Evolutionary conservation across 345 rosid species (phyloP).

Genomic region (Eucalyptus tenuipes): DNA sequence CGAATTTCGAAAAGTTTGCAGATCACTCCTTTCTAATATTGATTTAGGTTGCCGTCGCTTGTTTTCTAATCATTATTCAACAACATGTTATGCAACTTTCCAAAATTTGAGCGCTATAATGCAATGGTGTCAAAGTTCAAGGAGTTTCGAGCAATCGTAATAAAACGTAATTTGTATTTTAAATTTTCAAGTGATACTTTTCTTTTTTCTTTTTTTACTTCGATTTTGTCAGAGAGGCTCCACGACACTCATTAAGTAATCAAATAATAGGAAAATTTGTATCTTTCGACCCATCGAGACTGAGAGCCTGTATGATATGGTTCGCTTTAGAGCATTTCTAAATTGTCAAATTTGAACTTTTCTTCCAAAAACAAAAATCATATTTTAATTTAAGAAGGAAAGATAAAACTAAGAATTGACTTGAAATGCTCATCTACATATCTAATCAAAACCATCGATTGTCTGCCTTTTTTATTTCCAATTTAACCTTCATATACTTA

Average conservation of each 20-base stretch:
- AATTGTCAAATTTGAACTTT: background rate
- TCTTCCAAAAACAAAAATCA: background rate
- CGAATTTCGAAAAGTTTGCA: background rate
- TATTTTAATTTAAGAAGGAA: background rate
- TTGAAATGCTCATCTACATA: background rate
- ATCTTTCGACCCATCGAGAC: background rate
- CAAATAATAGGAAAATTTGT: background rate
- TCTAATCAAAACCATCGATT: background rate
- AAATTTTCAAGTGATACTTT: background rate
- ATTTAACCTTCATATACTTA: background rate
- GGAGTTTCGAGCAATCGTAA: background rate
- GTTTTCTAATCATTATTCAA: too few relatives aligned
- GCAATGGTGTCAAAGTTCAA: background rate
- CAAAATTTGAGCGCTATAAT: background rate
- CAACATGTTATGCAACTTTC: background rate
- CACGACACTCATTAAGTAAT: background rate
- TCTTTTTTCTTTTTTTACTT: background rate
- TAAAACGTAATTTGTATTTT: background rate
- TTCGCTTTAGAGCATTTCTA: background rate
- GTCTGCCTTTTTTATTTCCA: background rate
- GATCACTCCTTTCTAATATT: background rate
- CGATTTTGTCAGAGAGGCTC: background rate
- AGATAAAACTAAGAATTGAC: background rate
- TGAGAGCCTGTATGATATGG: background rate
- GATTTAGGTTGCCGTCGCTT: background rate